A percentile compares a stretch with the other conserved stretches of the same genome.
These are phyloP conservation scores for Suillus sp. DNA, from an alignment of 768 basidiomycete species.

Conservation along the genomic window DNA sequence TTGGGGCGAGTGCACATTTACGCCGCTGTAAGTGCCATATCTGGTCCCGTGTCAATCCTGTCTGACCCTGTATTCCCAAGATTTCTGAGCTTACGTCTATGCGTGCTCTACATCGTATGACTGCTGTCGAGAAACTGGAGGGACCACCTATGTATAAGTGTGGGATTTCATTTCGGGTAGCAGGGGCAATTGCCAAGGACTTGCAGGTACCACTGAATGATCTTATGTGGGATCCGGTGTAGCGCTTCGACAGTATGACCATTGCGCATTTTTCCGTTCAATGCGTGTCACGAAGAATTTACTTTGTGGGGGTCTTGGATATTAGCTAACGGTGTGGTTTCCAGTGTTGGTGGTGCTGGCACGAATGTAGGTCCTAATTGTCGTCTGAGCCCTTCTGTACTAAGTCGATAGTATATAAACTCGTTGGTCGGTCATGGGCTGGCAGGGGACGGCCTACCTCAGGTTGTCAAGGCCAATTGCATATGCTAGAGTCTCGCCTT, in stretches of 20 bases:
- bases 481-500: too few species aligned
- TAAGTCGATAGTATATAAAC: neutral
- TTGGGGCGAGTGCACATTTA: constrained; percentile 60
- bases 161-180: constrained; percentile 62
- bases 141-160: constrained; percentile 75
- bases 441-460: too few species aligned
- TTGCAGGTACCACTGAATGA: constrained; percentile 63
- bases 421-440: neutral
- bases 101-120: constrained; percentile 67
- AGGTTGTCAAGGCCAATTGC: neutral
- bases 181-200: constrained; percentile 57
- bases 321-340: neutral
- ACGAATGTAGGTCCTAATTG: neutral
- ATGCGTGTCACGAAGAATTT: neutral
- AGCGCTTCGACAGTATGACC: neutral
- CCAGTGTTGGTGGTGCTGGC: neutral
- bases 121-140: constrained; percentile 62
- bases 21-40: constrained; percentile 49
- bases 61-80: constrained; percentile 38
- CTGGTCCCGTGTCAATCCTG: constrained; percentile 2
- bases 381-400: neutral
- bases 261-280: neutral
- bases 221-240: constrained; percentile 63
- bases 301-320: neutral
- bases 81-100: constrained; percentile 65